Percentiles rank a stretch among this genome's conserved stretches.
Conservation (phyloP, 805 yeast species). For the Cyberlindnera amylophila region DNA sequence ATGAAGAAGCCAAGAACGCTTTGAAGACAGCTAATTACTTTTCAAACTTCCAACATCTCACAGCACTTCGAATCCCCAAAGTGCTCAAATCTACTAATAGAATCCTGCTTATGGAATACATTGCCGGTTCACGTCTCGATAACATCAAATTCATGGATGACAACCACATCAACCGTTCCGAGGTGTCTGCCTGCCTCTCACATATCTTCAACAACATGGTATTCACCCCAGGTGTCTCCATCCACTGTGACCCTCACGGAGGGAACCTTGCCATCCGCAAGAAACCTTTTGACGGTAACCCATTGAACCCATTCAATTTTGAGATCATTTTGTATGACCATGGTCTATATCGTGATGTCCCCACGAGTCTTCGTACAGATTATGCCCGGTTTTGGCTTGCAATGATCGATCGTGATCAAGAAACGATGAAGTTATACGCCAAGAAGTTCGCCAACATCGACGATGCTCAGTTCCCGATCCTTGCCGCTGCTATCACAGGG, state of each 20-base stretch:
- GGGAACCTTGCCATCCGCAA: constrained; percentile 87
- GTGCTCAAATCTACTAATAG: constrained; percentile 64
- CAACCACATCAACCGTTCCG: constrained; percentile 65
- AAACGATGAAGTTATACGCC: constrained; percentile 69
- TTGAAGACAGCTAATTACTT: constrained; percentile 66
- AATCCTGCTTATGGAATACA: constrained; percentile 81
- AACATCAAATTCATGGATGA: constrained; percentile 59
- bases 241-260: constrained; percentile 98
- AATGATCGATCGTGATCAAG: constrained; percentile 64
- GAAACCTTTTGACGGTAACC: constrained; percentile 25
- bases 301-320: constrained; percentile 59
- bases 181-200: constrained; percentile 80
- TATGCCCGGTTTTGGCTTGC: constrained; percentile 95
- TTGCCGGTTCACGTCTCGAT: constrained; percentile 81
- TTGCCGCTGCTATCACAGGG: constrained; percentile 94
- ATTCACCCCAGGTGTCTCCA: constrained; percentile 84
- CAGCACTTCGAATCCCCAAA: constrained; percentile 79
- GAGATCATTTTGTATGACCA: constrained; percentile 93
- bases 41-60: constrained; percentile 44
- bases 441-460: constrained; percentile 71
- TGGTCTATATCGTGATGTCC: constrained; percentile 85
- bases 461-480: constrained; percentile 75
- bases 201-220: constrained; percentile 95
- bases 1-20: constrained; percentile 83
- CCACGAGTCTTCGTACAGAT: constrained; percentile 68